Percentiles rank a stretch among this genome's conserved stretches.
phyloP scores from a whole-genome alignment of 2,329 filamentous ascomycete genomes.

The Tympanopsis confertula region DNA sequence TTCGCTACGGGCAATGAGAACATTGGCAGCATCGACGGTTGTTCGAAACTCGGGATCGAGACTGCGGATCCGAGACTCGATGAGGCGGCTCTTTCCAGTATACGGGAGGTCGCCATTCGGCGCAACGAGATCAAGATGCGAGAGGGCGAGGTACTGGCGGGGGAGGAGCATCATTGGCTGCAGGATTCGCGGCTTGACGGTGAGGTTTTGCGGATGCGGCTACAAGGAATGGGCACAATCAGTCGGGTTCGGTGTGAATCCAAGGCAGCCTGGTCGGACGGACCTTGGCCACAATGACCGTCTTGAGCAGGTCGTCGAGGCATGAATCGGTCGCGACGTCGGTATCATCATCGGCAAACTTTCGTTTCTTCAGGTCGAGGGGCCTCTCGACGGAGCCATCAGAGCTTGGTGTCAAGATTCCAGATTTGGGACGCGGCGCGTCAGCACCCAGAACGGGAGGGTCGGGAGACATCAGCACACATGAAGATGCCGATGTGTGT shows the following conservation, averaged over 20 bases:
- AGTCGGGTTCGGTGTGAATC: conserved; percentile 7
- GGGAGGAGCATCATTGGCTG: conserved; percentile 51
- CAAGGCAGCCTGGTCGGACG: neutral
- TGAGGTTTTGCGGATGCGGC: conserved; percentile 42
- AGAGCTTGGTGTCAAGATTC: conserved; percentile 27
- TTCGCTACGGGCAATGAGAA: conserved; percentile 52
- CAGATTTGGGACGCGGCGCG: conserved; percentile 36
- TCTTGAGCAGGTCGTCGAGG: conserved; percentile 39
- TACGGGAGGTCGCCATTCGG: conserved; percentile 37
- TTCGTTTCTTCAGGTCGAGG: conserved; percentile 2
- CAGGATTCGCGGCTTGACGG: conserved; percentile 39
- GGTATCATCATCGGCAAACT: conserved; percentile 10
- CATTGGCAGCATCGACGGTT: conserved; percentile 31
- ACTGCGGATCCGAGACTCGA: conserved; percentile 49
- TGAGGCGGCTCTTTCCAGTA: conserved; percentile 37
- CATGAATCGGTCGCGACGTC: conserved; percentile 24
- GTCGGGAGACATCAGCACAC: too few species aligned
- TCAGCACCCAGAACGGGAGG: conserved; percentile 16
- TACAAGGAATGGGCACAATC: conserved; percentile 15
- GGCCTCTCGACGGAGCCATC: conserved; percentile 21
- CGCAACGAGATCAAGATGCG: conserved; percentile 43
- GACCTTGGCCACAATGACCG: conserved; percentile 40
- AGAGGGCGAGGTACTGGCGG: conserved; percentile 47
- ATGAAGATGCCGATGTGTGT: too few species aligned
- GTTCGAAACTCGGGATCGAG: conserved; percentile 52